Conservation (phyloP, 352 stramenopile genomes). For the Globisporangium echinulatum region DNA sequence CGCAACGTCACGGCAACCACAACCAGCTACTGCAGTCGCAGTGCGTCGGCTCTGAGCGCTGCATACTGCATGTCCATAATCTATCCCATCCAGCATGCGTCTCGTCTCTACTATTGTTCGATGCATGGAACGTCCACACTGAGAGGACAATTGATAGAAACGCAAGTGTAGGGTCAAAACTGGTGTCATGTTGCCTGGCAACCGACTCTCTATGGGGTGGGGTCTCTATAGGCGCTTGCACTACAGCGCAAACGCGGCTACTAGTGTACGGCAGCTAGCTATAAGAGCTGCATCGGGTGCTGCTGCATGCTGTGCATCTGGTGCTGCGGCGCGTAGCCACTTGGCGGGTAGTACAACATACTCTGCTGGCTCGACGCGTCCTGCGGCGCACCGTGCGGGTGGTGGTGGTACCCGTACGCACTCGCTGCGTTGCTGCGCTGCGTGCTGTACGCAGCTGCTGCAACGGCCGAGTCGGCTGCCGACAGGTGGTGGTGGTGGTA, state of each 20-base stretch:
- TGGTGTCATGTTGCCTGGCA: neutral
- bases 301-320: constrained; percentile 71
- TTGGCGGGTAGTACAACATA: constrained; percentile 75
- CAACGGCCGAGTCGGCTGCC: constrained; percentile 49
- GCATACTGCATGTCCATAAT: too few species aligned
- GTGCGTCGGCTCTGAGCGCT: neutral
- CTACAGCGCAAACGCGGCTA: constrained; percentile 1
- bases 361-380: constrained; percentile 17
- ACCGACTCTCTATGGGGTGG: neutral
- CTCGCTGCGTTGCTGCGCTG: constrained; percentile 26
- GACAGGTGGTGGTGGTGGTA: constrained; percentile 65
- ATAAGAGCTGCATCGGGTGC: constrained; percentile 74
- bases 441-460: constrained; percentile 43
- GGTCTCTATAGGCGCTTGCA: neutral
- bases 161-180: neutral
- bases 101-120: too few species aligned
- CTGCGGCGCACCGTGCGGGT: constrained; percentile 19
- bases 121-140: too few species aligned
- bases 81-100: too few species aligned
- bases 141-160: neutral
- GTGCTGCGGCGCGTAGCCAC: constrained; percentile 42
- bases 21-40: neutral
- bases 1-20: neutral
- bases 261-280: constrained; percentile 27
- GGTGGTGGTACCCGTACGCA: constrained; percentile 44